A percentile compares a stretch with the other conserved stretches of the same genome.
phyloP scores from a whole-genome alignment of 1,284 basidiomycete species.

The Malassezia yamatoensis region DNA sequence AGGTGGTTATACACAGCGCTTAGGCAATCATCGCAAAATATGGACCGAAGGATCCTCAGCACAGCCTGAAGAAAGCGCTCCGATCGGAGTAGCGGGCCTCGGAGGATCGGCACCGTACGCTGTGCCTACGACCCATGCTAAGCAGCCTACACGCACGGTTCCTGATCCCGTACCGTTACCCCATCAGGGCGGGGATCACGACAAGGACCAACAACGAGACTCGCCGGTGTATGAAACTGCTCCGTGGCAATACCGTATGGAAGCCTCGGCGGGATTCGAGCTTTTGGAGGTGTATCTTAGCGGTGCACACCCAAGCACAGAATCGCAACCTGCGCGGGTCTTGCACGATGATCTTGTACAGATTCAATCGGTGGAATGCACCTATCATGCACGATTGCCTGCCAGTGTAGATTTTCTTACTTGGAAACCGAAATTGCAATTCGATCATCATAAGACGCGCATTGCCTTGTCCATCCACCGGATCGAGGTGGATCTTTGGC shows the following conservation, averaged over 20 bases:
- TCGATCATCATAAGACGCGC: neutral
- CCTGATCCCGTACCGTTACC: neutral
- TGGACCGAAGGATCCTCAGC: neutral
- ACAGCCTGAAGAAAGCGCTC: neutral
- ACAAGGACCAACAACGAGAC: neutral
- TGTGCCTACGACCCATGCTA: neutral
- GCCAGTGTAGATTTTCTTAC: neutral
- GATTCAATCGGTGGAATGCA: neutral
- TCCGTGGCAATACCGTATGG: slow-evolving; percentile 7
- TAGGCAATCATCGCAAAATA: neutral
- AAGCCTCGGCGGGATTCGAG: slow-evolving; percentile 2
- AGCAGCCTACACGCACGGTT: neutral
- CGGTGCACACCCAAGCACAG: neutral
- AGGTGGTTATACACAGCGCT: slow-evolving; percentile 9
- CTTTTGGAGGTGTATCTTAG: slow-evolving; percentile 11
- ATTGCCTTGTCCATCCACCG: neutral
- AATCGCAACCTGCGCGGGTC: neutral
- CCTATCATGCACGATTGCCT: neutral
- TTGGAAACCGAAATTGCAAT: neutral
- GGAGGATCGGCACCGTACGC: neutral
- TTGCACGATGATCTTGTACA: slow-evolving; percentile 10
- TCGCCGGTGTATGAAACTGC: neutral
- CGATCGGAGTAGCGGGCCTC: neutral
- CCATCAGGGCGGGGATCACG: neutral
- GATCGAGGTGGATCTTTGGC: slow-evolving; percentile 15